These are phyloP conservation scores for Laetiporus sulphureus DNA, from an alignment of 1,284 basidiomycete genomes.

Conservation along the genomic window DNA sequence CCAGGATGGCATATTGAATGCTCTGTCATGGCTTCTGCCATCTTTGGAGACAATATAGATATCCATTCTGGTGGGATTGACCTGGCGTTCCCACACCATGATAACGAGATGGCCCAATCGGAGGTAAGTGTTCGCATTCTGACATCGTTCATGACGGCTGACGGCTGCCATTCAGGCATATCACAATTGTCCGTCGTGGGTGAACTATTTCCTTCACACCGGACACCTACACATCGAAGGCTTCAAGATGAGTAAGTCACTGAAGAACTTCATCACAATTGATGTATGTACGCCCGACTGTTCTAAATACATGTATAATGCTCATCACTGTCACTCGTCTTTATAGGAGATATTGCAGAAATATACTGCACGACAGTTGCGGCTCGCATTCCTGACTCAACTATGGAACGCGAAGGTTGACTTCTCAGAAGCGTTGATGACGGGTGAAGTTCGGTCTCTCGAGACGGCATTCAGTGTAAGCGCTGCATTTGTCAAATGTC, in stretches of 20 bases:
- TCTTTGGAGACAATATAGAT: slow-evolving; percentile 92
- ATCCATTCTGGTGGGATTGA: slow-evolving; percentile 98
- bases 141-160: too few species aligned
- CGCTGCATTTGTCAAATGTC: too few species aligned
- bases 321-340: too few species aligned
- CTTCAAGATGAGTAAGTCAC: slow-evolving; percentile 98
- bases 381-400: slow-evolving; percentile 91
- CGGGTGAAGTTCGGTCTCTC: slow-evolving; percentile 82
- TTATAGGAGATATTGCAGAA: slow-evolving; percentile 85
- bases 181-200: slow-evolving; percentile 91
- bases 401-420: slow-evolving; percentile 93
- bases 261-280: slow-evolving; percentile 99
- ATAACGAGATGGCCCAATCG: slow-evolving; percentile 97
- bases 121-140: slow-evolving; percentile 60
- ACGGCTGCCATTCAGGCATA: slow-evolving; percentile 71
- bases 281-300: slow-evolving; percentile 76
- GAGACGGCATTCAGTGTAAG: slow-evolving; percentile 86
- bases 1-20: slow-evolving; percentile 99
- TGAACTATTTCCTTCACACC: slow-evolving; percentile 98
- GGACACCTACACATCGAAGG: slow-evolving; percentile 99
- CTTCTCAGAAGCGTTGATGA: slow-evolving; percentile 87
- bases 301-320: too few species aligned
- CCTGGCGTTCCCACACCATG: slow-evolving; percentile 97
- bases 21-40: slow-evolving; percentile 95
- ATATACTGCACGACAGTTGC: slow-evolving; percentile 84